These are phyloP conservation scores for Mytilinidion resinicola DNA, from an alignment of 495 filamentous ascomycete species.

Conservation along the genomic window DNA sequence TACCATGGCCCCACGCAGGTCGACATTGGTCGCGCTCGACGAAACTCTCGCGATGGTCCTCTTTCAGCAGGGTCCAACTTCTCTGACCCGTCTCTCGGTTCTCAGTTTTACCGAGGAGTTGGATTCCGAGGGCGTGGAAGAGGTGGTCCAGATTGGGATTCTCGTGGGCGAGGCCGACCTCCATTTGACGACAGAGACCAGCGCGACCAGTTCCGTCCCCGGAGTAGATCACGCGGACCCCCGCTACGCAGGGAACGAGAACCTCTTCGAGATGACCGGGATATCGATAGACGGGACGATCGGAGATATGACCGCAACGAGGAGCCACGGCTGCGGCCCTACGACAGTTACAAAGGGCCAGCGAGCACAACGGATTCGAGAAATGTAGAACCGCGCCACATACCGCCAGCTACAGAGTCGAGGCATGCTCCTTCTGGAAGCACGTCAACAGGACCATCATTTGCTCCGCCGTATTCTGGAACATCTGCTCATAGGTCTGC, in stretches of 20 bases:
- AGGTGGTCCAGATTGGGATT: constrained; percentile 63
- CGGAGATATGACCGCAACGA: constrained; percentile 46
- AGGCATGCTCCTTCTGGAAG: constrained; percentile 10
- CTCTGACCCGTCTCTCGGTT: constrained; percentile 55
- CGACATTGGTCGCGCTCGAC: constrained; percentile 45
- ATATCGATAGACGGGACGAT: constrained; percentile 35
- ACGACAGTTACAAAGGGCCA: constrained; percentile 21
- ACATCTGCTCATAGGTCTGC: constrained; percentile 9
- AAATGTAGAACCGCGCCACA: constrained; percentile 28
- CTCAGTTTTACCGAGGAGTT: constrained; percentile 44
- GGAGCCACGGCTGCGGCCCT: constrained; percentile 40
- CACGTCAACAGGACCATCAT: constrained; percentile 20
- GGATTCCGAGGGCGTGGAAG: constrained; percentile 51
- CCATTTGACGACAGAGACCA: constrained; percentile 58
- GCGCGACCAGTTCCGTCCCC: constrained; percentile 19
- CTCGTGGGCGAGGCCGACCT: constrained; percentile 42
- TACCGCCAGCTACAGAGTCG: constrained; percentile 7
- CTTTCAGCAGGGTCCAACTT: constrained; percentile 62
- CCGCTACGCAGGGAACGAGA: constrained; percentile 30
- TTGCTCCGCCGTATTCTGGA: constrained; percentile 11
- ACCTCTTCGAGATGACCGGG: constrained; percentile 30
- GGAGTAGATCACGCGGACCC: constrained; percentile 26
- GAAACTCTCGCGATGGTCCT: constrained; percentile 56
- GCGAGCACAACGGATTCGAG: constrained; percentile 22
- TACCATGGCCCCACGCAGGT: constrained; percentile 33